Percentiles rank a stretch among this genome's conserved stretches.
These are phyloP conservation scores for Cubamyces sp. DNA, from an alignment of 768 basidiomycete species.

Conservation along the genomic window DNA sequence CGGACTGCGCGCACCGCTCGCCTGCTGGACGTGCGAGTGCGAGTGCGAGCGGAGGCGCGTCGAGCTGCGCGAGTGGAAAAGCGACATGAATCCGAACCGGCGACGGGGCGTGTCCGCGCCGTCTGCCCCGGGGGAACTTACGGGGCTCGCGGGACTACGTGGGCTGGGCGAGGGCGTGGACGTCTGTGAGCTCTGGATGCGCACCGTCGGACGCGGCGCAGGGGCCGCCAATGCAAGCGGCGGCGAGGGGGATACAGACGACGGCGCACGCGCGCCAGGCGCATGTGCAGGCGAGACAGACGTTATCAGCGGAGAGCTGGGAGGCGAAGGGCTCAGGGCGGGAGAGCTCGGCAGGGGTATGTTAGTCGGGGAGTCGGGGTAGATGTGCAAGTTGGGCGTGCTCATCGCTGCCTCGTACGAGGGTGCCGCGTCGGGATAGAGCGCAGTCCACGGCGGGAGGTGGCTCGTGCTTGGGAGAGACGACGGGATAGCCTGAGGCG, in stretches of 20 bases:
- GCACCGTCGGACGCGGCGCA: not conserved
- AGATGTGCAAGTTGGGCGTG: slow-evolving; percentile 13
- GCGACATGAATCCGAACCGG: slow-evolving; percentile 21
- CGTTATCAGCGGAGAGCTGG: not conserved
- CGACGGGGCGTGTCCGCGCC: slow-evolving; percentile 19
- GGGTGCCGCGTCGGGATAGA: slow-evolving; percentile 13
- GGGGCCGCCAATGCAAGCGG: not conserved
- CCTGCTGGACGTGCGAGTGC: not conserved
- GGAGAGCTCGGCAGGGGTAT: slow-evolving; percentile 14
- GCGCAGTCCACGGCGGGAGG: not conserved
- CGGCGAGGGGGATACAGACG: not conserved
- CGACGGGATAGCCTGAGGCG: not conserved
- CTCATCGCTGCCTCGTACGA: slow-evolving; percentile 22
- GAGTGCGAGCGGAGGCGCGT: slow-evolving; percentile 13
- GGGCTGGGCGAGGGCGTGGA: not conserved
- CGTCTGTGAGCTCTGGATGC: not conserved
- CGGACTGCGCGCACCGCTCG: not conserved
- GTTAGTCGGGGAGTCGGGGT: not conserved
- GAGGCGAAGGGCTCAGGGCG: not conserved
- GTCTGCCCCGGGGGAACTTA: not conserved
- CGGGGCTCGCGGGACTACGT: not conserved
- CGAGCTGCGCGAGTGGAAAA: slow-evolving; percentile 22
- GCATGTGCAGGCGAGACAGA: not conserved
- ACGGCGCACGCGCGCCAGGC: not conserved
- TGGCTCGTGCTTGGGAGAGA: not conserved